Conservation (phyloP, 106 monocot genomes). For the Platanthera zijinensis region DNA sequence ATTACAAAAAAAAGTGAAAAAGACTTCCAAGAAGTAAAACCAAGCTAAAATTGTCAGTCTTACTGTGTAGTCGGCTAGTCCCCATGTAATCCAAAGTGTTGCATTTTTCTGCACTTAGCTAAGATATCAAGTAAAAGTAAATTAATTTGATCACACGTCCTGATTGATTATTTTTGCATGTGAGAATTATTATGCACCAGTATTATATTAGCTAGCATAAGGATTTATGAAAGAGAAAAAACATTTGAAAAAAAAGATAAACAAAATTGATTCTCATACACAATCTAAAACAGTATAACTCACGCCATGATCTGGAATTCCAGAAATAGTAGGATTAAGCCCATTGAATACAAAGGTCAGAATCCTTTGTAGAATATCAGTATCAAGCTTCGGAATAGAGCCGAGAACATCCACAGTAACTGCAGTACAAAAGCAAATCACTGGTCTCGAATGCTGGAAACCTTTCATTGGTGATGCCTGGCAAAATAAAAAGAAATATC, state of each 20-base stretch:
- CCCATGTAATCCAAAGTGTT: not conserved
- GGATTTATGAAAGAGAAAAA: not conserved
- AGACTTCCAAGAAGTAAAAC: not conserved
- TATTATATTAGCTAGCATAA: no score
- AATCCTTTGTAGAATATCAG: conserved; percentile 54
- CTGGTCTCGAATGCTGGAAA: conserved; percentile 56
- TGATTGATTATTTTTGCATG: no score
- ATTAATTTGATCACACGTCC: not conserved
- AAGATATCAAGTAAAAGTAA: not conserved
- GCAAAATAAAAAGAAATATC: conserved; percentile 1
- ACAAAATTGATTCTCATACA: not conserved
- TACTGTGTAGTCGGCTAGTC: not conserved
- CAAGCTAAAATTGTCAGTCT: not conserved
- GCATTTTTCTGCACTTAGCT: not conserved
- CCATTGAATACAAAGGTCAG: conserved; percentile 62
- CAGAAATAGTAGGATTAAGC: conserved; percentile 45
- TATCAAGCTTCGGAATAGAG: conserved; percentile 52
- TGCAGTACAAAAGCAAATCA: conserved; percentile 80
- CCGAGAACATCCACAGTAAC: conserved; percentile 71
- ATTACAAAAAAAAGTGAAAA: not conserved
- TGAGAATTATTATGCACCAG: no score
- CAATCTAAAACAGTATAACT: conserved; percentile 1
- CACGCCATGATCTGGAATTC: conserved; percentile 67
- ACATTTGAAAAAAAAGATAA: not conserved
- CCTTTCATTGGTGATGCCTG: conserved; percentile 64